Evolutionary conservation across 2,329 filamentous ascomycete genomes (phyloP).

Genomic region (Cladosporium cucumerinum): DNA sequence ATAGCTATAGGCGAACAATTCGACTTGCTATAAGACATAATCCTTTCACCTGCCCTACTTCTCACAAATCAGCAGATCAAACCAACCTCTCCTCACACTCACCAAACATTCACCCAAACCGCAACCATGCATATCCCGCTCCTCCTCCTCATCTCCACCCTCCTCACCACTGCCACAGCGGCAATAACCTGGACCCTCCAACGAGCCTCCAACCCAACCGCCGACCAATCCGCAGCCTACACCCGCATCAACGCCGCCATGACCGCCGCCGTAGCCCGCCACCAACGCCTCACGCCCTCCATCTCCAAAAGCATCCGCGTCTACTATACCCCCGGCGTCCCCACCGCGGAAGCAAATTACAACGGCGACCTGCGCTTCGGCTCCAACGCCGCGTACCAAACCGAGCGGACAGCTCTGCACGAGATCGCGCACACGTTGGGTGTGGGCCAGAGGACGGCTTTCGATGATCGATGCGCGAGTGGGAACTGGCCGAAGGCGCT

Average conservation of each 20-base stretch:
- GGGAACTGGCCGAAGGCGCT: constrained; percentile 16
- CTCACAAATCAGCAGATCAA: not conserved
- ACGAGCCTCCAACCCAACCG: constrained; percentile 36
- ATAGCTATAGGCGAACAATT: not conserved
- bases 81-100: not conserved
- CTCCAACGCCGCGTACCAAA: constrained; percentile 17
- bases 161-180: constrained; percentile 38
- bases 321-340: constrained; percentile 18
- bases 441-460: constrained; percentile 7
- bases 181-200: constrained; percentile 44
- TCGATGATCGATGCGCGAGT: constrained; percentile 11
- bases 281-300: constrained; percentile 5
- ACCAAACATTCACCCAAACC: not conserved
- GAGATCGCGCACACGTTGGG: constrained; percentile 12
- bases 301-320: constrained; percentile 19
- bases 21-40: not conserved
- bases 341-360: constrained; percentile 20
- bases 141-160: not conserved
- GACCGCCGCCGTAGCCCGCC: constrained; percentile 17
- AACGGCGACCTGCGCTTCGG: constrained; percentile 22
- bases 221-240: constrained; percentile 20
- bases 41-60: not conserved
- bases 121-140: not conserved
- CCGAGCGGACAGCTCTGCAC: constrained; percentile 19
- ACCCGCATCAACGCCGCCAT: constrained; percentile 18